Conservation (phyloP, 768 basidiomycete species). For the Sutorius australiensis region DNA sequence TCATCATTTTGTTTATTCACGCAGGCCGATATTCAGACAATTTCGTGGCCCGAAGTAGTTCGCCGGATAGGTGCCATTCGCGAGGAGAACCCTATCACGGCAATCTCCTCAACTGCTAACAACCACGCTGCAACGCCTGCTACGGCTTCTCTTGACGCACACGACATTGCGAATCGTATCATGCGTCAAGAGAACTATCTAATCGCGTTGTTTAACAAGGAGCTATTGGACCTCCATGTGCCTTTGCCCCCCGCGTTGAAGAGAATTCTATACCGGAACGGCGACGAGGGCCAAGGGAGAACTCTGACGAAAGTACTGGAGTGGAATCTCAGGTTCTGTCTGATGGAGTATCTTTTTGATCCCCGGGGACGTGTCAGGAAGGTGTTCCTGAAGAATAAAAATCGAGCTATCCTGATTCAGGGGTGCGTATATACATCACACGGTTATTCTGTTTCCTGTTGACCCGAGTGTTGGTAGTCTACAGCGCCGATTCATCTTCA, state of each 20-base stretch:
- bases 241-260: conserved; percentile 66
- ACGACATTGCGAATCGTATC: conserved; percentile 97
- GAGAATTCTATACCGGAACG: conserved; percentile 45
- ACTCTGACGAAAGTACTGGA: conserved; percentile 87
- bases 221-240: conserved; percentile 82
- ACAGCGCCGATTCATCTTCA: conserved; percentile 85
- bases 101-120: conserved; percentile 61
- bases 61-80: conserved; percentile 85
- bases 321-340: conserved; percentile 95
- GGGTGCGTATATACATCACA: conserved; percentile 50
- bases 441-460: background rate
- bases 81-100: conserved; percentile 90
- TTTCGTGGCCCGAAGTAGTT: conserved; percentile 95
- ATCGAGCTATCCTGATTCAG: conserved; percentile 71
- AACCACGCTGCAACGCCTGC: conserved; percentile 56
- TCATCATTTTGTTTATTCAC: conserved; percentile 12
- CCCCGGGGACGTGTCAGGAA: conserved; percentile 84
- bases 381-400: conserved; percentile 85
- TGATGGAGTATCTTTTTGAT: conserved; percentile 95
- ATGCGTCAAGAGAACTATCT: conserved; percentile 98
- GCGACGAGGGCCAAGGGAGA: conserved; percentile 60
- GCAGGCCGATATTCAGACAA: conserved; percentile 97
- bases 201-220: conserved; percentile 97
- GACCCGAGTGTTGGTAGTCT: conserved; percentile 46
- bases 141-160: conserved; percentile 90